Evolutionary conservation across 148 eudicot genomes (phyloP).

Genomic region (Chenopodium suecicum): DNA sequence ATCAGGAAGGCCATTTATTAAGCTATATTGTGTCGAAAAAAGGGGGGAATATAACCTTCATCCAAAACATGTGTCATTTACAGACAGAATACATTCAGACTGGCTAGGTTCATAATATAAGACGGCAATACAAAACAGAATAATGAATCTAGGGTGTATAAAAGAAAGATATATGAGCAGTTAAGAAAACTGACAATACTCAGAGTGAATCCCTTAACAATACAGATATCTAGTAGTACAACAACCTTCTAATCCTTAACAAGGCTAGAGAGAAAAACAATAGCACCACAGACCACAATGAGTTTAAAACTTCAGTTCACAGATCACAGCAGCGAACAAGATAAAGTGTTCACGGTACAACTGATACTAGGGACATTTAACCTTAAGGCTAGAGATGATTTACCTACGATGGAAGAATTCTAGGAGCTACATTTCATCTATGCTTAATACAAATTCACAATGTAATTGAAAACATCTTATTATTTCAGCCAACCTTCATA

Average conservation of each 20-base stretch:
- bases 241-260: neutral
- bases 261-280: neutral
- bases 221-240: neutral
- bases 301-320: neutral
- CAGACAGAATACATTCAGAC: neutral
- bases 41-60: neutral
- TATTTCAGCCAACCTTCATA: neutral
- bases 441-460: neutral
- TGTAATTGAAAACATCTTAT: neutral
- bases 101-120: neutral
- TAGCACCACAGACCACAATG: neutral
- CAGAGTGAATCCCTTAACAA: neutral
- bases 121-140: neutral
- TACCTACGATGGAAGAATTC: neutral
- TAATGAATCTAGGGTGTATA: neutral
- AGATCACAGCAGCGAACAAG: neutral
- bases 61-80: neutral
- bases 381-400: neutral
- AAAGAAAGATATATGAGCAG: neutral
- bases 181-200: neutral
- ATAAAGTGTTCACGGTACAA: neutral
- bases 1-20: neutral
- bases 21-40: neutral
- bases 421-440: constrained; percentile 1
- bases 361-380: neutral